A percentile compares a stretch with the other conserved stretches of the same genome.
Conservation (phyloP, 2,329 filamentous ascomycete species). For the Penicillium frequentans region DNA sequence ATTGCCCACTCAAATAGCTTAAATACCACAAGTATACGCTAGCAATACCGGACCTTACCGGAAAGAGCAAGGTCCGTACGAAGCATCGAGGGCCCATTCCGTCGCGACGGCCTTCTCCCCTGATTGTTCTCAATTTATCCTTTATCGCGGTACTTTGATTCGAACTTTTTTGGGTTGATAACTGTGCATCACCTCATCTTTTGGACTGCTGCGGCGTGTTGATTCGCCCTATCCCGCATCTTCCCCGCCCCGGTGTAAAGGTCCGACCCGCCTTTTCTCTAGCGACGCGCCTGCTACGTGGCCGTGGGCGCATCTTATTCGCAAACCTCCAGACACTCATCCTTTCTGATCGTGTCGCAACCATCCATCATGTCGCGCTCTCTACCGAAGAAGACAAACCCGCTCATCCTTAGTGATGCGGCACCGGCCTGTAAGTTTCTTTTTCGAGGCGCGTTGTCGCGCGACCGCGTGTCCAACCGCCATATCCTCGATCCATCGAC, state of each 20-base stretch:
- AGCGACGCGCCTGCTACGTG: slow-evolving; percentile 48
- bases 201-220: slow-evolving; percentile 1
- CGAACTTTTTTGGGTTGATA: neutral
- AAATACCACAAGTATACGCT: slow-evolving; percentile 7
- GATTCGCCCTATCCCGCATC: neutral
- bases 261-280: slow-evolving; percentile 14
- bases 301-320: slow-evolving; percentile 36
- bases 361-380: slow-evolving; percentile 41
- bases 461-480: slow-evolving; percentile 8
- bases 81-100: slow-evolving; percentile 2
- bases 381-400: slow-evolving; percentile 49
- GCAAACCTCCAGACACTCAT: slow-evolving; percentile 8
- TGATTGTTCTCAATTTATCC: slow-evolving; percentile 20
- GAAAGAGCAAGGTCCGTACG: slow-evolving; percentile 22
- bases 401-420: slow-evolving; percentile 43
- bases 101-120: slow-evolving; percentile 24
- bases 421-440: slow-evolving; percentile 47
- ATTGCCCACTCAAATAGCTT: slow-evolving; percentile 7
- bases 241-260: slow-evolving; percentile 18
- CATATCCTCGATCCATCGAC: slow-evolving; percentile 3
- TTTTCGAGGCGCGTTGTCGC: slow-evolving; percentile 15
- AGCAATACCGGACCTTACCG: slow-evolving; percentile 21
- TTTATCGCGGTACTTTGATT: slow-evolving; percentile 5
- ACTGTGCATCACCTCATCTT: neutral
- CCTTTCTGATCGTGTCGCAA: slow-evolving; percentile 7